A percentile compares a stretch with the other conserved stretches of the same genome.
Conservation (phyloP, 805 yeast species). For the Saccharomyces jurei region DNA sequence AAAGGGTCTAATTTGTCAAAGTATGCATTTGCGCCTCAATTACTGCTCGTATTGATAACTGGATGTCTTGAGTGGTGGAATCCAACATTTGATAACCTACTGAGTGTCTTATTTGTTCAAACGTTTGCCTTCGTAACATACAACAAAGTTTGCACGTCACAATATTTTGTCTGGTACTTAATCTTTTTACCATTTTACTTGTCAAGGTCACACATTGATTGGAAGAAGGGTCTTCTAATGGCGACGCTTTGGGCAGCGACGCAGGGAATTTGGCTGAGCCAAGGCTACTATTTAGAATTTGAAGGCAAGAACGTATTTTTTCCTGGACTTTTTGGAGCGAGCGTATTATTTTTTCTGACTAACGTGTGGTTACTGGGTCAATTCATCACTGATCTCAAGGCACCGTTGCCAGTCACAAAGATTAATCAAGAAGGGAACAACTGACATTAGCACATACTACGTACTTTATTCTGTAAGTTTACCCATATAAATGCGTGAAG, state of each 20-base stretch:
- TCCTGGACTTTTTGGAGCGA: conserved; percentile 48
- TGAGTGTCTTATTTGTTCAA: conserved; percentile 59
- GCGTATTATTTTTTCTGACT: conserved; percentile 49
- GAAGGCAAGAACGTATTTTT: conserved; percentile 59
- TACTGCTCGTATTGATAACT: conserved; percentile 33
- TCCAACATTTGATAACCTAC: conserved; percentile 33
- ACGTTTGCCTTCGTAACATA: conserved; percentile 70
- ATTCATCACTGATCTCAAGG: conserved; percentile 39
- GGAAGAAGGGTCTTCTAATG: conserved; percentile 35
- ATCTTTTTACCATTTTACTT: conserved; percentile 73
- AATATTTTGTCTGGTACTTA: conserved; percentile 91
- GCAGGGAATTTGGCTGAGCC: conserved; percentile 71
- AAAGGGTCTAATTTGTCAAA: conserved; percentile 20
- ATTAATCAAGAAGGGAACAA: background rate
- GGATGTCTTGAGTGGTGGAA: conserved; percentile 16
- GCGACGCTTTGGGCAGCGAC: conserved; percentile 55
- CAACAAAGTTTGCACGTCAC: conserved; percentile 85
- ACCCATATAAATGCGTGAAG: background rate
- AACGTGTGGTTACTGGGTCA: conserved; percentile 55
- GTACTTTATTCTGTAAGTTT: background rate
- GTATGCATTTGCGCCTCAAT: conserved; percentile 79
- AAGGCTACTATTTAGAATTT: conserved; percentile 77
- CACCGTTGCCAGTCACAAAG: background rate
- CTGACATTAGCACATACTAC: background rate
- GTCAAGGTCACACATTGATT: conserved; percentile 36